Evolutionary conservation across 768 basidiomycete genomes (phyloP).

Genomic region (Boletus patriciae): DNA sequence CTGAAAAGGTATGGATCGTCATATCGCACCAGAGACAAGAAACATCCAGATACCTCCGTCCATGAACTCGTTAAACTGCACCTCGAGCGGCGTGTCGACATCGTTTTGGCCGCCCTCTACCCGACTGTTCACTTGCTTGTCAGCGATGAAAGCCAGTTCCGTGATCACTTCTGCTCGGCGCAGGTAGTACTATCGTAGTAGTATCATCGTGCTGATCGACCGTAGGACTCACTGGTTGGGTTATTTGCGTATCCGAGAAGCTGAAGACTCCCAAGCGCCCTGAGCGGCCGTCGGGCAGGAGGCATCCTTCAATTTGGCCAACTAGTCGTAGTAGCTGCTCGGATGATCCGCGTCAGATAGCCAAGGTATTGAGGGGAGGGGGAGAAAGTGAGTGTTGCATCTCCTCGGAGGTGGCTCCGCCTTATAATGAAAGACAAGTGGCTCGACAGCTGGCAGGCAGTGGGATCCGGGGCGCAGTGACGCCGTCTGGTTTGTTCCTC

Average conservation of each 20-base stretch:
- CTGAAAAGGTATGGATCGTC: constrained; percentile 4
- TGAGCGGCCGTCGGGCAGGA: constrained; percentile 18
- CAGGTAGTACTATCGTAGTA: not conserved
- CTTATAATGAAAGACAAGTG: constrained; percentile 12
- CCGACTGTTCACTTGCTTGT: constrained; percentile 5
- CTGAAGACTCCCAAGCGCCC: constrained; percentile 22
- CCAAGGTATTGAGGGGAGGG: not conserved
- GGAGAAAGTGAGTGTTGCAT: not conserved
- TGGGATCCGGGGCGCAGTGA: not conserved
- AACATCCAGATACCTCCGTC: constrained; percentile 19
- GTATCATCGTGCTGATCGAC: not conserved
- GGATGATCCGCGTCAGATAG: not conserved
- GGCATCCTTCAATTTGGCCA: constrained; percentile 15
- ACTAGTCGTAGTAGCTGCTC: not conserved
- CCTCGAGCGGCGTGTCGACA: constrained; percentile 17
- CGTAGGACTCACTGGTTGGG: constrained; percentile 22
- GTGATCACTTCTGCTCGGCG: constrained; percentile 24
- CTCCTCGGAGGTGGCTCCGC: not conserved
- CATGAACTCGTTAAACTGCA: constrained; percentile 30
- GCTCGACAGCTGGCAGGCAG: not conserved
- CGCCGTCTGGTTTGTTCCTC: constrained; percentile 6
- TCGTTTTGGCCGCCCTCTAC: not conserved
- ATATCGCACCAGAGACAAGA: not conserved
- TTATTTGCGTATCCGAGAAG: constrained; percentile 24
- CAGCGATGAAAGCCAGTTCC: constrained; percentile 27